A percentile compares a stretch with the other conserved stretches of the same genome.
Conservation (phyloP, 2,329 filamentous ascomycete species). For the Zopfia rhizophila region DNA sequence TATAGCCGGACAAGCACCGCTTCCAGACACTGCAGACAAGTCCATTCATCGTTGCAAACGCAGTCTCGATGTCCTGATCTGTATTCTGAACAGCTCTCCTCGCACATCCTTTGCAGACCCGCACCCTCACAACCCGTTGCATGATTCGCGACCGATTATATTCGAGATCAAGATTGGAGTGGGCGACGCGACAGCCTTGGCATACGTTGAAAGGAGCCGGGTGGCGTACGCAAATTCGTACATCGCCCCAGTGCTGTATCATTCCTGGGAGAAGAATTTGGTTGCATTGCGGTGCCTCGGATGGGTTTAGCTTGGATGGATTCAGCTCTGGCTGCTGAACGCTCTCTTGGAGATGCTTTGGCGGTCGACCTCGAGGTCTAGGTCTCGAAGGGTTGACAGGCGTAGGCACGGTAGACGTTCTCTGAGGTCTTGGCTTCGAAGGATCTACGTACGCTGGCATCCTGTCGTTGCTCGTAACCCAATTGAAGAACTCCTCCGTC, state of each 20-base stretch:
- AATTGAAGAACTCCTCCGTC: no score
- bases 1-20: slow-evolving; percentile 1
- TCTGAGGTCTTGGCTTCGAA: no score
- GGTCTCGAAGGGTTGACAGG: no score
- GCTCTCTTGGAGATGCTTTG: no score
- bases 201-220: slow-evolving; percentile 3
- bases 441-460: no score
- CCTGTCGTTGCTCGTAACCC: neutral
- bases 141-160: slow-evolving; percentile 16
- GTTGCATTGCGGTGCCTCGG: slow-evolving; percentile 4
- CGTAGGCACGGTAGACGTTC: no score
- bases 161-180: slow-evolving; percentile 4
- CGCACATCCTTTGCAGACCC: slow-evolving; percentile 13
- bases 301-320: neutral
- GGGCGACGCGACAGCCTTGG: slow-evolving; percentile 12
- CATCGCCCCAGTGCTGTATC: slow-evolving; percentile 12
- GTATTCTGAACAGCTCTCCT: neutral
- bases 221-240: slow-evolving; percentile 14
- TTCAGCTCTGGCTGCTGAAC: no score
- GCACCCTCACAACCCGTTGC: slow-evolving; percentile 12
- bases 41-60: slow-evolving; percentile 14
- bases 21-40: slow-evolving; percentile 18
- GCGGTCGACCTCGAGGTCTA: no score
- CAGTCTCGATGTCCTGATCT: slow-evolving; percentile 6
- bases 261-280: slow-evolving; percentile 16